A percentile compares a stretch with the other conserved stretches of the same genome.
Conservation (phyloP, 257 asterid species). For the Penstemon barbatus region DNA sequence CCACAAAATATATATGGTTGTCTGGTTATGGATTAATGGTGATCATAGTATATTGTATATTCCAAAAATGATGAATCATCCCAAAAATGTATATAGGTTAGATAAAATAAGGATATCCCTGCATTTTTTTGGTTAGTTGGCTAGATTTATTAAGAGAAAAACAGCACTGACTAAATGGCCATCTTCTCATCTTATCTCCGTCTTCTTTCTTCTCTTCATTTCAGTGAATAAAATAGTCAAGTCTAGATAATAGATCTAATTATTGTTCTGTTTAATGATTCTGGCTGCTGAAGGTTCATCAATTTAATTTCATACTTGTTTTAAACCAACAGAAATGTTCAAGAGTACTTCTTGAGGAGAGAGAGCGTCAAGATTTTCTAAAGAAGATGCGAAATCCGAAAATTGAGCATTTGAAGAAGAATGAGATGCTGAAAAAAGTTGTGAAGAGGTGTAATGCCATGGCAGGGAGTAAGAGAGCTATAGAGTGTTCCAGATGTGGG, state of each 20-base stretch:
- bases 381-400: slow-evolving; percentile 74
- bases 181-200: not conserved
- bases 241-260: slow-evolving; percentile 16
- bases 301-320: slow-evolving; percentile 16
- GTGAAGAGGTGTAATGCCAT: slow-evolving; percentile 66
- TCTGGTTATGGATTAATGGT: too few relatives aligned
- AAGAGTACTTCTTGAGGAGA: slow-evolving; percentile 64
- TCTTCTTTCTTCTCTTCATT: slow-evolving; percentile 15
- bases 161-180: too few relatives aligned
- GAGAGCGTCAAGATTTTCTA: slow-evolving; percentile 44
- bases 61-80: too few relatives aligned
- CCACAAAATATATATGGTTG: too few relatives aligned
- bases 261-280: slow-evolving; percentile 9
- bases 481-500: slow-evolving; percentile 69
- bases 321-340: slow-evolving; percentile 63
- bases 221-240: slow-evolving; percentile 4
- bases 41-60: too few relatives aligned
- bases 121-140: too few relatives aligned
- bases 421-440: slow-evolving; percentile 43
- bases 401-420: slow-evolving; percentile 64
- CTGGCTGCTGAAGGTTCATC: slow-evolving; percentile 20
- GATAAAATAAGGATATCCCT: too few relatives aligned
- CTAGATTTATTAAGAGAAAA: too few relatives aligned
- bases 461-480: slow-evolving; percentile 47
- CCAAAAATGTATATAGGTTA: too few relatives aligned